Evolutionary conservation across 768 basidiomycete genomes (phyloP).

Genomic region (Suillus spraguei): DNA sequence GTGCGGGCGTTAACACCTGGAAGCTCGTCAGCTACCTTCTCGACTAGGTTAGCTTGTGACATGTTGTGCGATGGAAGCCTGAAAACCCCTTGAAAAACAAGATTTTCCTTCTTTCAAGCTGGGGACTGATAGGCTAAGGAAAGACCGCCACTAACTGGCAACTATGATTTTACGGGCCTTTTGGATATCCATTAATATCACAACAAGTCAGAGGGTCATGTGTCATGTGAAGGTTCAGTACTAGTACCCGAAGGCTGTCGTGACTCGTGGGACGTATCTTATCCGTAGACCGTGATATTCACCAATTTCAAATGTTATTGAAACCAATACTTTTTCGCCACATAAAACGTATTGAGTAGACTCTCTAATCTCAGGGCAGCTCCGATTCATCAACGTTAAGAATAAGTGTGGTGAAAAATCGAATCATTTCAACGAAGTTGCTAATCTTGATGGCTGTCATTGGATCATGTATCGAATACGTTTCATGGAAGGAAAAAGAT

Average conservation of each 20-base stretch:
- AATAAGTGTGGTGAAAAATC: conserved; percentile 68
- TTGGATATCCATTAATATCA: neutral
- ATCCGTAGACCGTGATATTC: neutral
- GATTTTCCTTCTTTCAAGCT: neutral
- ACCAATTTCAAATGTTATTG: neutral
- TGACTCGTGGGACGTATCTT: neutral
- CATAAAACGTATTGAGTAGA: neutral
- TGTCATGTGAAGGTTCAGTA: neutral
- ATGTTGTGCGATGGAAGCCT: neutral
- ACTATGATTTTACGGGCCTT: neutral
- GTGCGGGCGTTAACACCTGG: neutral
- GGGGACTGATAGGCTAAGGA: neutral
- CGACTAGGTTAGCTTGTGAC: neutral
- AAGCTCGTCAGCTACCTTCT: neutral
- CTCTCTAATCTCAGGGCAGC: conserved; percentile 8
- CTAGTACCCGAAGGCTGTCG: neutral
- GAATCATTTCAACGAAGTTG: conserved; percentile 62
- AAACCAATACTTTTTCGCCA: neutral
- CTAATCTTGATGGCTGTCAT: conserved; percentile 50
- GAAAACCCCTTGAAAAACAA: neutral
- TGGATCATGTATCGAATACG: neutral
- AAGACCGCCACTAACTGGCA: neutral
- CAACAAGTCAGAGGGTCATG: neutral
- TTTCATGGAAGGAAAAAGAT: neutral
- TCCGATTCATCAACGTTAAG: conserved; percentile 66